phyloP scores from a whole-genome alignment of 345 rosid species.

The Eucalyptus sp. region DNA sequence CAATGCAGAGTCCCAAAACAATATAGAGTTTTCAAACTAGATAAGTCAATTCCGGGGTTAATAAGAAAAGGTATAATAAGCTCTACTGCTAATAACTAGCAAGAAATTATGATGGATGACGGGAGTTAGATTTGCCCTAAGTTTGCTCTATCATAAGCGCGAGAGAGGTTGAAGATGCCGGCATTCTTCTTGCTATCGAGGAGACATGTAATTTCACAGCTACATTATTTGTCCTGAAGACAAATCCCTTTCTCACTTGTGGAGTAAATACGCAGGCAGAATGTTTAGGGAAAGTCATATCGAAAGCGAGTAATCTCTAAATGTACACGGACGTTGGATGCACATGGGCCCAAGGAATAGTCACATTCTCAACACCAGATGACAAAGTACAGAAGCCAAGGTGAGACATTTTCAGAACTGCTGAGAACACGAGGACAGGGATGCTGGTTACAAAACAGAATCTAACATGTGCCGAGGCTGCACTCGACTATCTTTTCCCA shows the following conservation, averaged over 20 bases:
- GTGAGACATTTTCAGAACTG: neutral
- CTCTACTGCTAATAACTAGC: neutral
- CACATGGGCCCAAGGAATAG: neutral
- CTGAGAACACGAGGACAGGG: neutral
- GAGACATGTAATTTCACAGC: neutral
- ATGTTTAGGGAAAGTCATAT: neutral
- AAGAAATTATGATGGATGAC: neutral
- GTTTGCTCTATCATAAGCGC: neutral
- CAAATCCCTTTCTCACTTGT: neutral
- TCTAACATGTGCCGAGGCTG: slow-evolving; percentile 27
- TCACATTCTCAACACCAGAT: neutral
- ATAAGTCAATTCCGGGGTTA: neutral
- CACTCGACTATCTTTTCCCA: slow-evolving; percentile 66
- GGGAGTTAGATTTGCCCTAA: neutral
- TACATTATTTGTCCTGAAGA: neutral
- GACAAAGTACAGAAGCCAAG: neutral
- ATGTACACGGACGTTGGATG: neutral
- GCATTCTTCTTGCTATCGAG: neutral
- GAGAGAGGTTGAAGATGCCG: neutral
- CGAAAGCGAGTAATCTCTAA: neutral
- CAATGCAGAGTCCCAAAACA: neutral
- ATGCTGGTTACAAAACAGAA: neutral
- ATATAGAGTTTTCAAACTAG: neutral
- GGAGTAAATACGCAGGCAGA: neutral
- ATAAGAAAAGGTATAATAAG: neutral